Conservation (phyloP, 1,284 basidiomycete genomes). For the Cutaneotrichosporon dermatis region DNA sequence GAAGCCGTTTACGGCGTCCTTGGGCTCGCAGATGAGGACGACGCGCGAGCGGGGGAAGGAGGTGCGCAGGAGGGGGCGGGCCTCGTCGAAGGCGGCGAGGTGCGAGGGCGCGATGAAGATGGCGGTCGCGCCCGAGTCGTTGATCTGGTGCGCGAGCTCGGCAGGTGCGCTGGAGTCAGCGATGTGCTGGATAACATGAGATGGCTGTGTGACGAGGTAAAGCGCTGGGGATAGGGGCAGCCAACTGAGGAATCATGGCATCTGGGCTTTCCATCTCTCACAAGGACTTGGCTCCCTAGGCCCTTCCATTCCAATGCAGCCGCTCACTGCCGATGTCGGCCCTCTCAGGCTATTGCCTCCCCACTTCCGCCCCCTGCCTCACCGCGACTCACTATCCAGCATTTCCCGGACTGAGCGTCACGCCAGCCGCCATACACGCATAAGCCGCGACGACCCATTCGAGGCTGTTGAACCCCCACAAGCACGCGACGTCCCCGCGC, state of each 20-base stretch:
- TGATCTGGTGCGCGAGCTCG: constrained; percentile 39
- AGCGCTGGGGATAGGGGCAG: too few species aligned
- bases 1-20: constrained; percentile 2
- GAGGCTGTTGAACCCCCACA: constrained; percentile 56
- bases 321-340: too few species aligned
- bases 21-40: constrained; percentile 22
- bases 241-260: too few species aligned
- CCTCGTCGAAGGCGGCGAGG: constrained; percentile 30
- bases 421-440: constrained; percentile 50
- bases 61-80: constrained; percentile 21
- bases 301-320: too few species aligned
- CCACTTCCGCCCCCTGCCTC: too few species aligned
- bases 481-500: constrained; percentile 35
- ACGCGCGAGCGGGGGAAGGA: constrained; percentile 21
- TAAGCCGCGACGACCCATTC: constrained; percentile 61
- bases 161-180: constrained; percentile 2
- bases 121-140: constrained; percentile 56
- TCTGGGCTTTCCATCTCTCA: too few species aligned
- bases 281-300: too few species aligned
- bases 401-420: constrained; percentile 40
- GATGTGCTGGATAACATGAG: too few species aligned
- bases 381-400: constrained; percentile 25
- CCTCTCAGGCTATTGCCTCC: too few species aligned
- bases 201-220: too few species aligned
- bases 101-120: constrained; percentile 58